Evolutionary conservation across 2,329 filamentous ascomycete genomes (phyloP), one percentile per base, ranked within the genome.

Genomic region (Fusarium azukiicola): DNA sequence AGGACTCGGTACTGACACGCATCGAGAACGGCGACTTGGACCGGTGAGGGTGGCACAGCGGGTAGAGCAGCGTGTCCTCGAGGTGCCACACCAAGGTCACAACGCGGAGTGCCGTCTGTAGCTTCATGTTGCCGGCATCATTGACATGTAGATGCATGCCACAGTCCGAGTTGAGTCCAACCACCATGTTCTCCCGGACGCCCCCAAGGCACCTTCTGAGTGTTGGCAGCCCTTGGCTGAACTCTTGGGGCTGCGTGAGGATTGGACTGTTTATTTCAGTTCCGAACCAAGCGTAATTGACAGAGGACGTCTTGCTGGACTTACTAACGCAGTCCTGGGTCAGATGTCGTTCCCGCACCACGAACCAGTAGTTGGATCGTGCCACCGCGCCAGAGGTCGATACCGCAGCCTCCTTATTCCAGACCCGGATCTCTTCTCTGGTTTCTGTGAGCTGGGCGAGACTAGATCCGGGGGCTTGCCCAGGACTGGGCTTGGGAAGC

Each of bases 121-220:
- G 64, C n/a, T 69, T 50, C 71, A 83, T 73, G 11, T 42, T 67
- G 3, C 79, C 72, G 11, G 42, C 32, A 16, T 81, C 70, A 47
- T 81, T 84, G 64, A 82, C 80, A 50, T 84, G 83, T 21, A 85
- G 69, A 49, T 84, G 83, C 17, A 84, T 52, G 19, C 83, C 83
- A 44, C 83, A 84, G 14, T 64, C 72, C 10, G 74, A 78, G 58
- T 85, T 85, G 56, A 84, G 74, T 36, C 76, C 81, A 32, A 85
- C 54, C 47, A 81, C 75, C 50, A 82, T 76, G 3, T 75, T 69
- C 27, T 69, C 67, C 54, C 63, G 79, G 9, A 84, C 64, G 21
- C 72, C 66, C n/a, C 58, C 44, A 16, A 84, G 74, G 40, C 74
- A 75, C n/a, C 52, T 77, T 17, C 58, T 70, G 19, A 85, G 69